Evolutionary conservation across 73 alveolate species (phyloP), one percentile per base, ranked within the genome.

Genomic region (Paramecium primaurelia): DNA sequence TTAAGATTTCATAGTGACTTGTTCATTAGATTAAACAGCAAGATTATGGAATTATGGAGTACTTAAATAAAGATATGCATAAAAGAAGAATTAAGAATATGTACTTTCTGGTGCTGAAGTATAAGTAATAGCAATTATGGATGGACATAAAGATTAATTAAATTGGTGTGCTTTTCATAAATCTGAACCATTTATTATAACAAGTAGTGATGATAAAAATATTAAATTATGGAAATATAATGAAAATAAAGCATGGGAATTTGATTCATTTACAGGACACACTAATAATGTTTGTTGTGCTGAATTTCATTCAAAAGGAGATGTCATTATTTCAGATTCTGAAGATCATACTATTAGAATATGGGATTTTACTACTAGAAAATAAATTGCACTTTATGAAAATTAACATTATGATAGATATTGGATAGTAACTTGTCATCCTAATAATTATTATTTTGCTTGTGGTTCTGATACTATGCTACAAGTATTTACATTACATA

Each of bases 11-110:
- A 96, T 98, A 44, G 98, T 98, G 32, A 96, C 99, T 26, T 97
- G 99, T 28, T 95, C 99, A 22, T 93, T 98, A 88, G 99, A 98
- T 86, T 93, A 98, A 92, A 98, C 99, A 6, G 98, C 98, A 34
- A 94, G 99, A 86, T 96, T 98, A 22, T 98, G 99, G 99, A 45
- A 25, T 26, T 80, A 42, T 11, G 34, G 77, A 22, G 75, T 49
- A 12, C 73, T 80, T 44, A 80, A 80, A 47, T 22, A 49, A 20
- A 22, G 91, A 11, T 80, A 42, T 80, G 91, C 91, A 42, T 28
- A 80, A 36, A 80, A 42, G 18, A 80, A 49, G 30, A 80, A 80
- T 80, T 20, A 80, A 6, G 91, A 80, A 2, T 80, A 80, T 26
- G 75, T 80, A 80, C 22, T 80, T 6, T 80, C 91, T 14, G 91